phyloP scores from a whole-genome alignment of 805 yeast genomes.

The Torulaspora quercuum region DNA sequence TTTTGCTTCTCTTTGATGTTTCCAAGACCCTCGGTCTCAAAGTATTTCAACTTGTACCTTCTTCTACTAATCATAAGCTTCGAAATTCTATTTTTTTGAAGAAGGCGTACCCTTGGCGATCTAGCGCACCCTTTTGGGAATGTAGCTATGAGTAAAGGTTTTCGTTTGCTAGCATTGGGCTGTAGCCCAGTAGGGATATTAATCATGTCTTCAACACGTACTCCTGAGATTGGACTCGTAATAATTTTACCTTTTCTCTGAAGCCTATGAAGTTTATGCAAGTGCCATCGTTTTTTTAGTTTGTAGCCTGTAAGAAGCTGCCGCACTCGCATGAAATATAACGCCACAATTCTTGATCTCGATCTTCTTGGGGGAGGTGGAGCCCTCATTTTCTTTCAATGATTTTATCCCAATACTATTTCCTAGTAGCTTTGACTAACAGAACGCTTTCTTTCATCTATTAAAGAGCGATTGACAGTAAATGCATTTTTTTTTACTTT shows the following conservation, averaged over 20 bases:
- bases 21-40: constrained; percentile 17
- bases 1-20: constrained; percentile 3
- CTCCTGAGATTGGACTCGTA: constrained; percentile 20
- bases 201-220: constrained; percentile 27
- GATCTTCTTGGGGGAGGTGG: constrained; percentile 35
- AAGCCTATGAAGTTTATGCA: constrained; percentile 23
- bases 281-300: constrained; percentile 25
- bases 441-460: too few relatives aligned
- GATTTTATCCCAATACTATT: too few relatives aligned
- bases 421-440: too few relatives aligned
- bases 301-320: constrained; percentile 19
- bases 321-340: constrained; percentile 16
- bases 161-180: constrained; percentile 18
- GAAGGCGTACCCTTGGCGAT: constrained; percentile 28
- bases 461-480: too few relatives aligned
- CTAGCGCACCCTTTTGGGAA: constrained; percentile 29
- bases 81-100: constrained; percentile 26
- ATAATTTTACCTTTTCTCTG: constrained; percentile 9
- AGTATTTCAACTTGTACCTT: constrained; percentile 27
- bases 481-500: not conserved
- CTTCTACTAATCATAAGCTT: constrained; percentile 26
- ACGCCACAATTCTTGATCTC: constrained; percentile 20
- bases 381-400: too few relatives aligned
- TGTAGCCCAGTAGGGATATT: constrained; percentile 24
- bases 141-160: constrained; percentile 33